A percentile compares a stretch with the other conserved stretches of the same genome.
phyloP scores from a whole-genome alignment of 306 rosid genomes.

The Hippophae rhamnoides region DNA sequence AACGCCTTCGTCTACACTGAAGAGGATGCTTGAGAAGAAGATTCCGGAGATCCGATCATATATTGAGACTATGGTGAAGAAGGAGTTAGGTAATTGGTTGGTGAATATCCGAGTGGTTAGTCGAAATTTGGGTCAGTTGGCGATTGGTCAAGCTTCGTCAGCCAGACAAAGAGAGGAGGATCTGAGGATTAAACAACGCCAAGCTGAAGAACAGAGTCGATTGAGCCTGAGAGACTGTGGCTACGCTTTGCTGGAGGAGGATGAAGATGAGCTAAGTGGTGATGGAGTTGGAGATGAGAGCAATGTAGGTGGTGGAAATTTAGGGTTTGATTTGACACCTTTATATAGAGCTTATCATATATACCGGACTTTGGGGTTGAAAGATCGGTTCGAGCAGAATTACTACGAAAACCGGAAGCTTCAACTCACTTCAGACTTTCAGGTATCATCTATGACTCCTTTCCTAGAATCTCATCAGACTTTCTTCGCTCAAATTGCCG shows the following conservation, averaged over 20 bases:
- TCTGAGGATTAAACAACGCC: constrained; percentile 92
- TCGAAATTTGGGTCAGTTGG: constrained; percentile 85
- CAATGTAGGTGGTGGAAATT: constrained; percentile 43
- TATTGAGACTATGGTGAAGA: constrained; percentile 80
- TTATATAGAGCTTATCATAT: constrained; percentile 74
- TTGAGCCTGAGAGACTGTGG: constrained; percentile 88
- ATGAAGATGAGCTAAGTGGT: constrained; percentile 54
- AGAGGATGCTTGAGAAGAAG: constrained; percentile 82
- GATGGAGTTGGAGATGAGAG: constrained; percentile 36
- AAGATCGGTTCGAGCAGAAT: constrained; percentile 80
- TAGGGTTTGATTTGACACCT: constrained; percentile 86
- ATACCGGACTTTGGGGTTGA: constrained; percentile 84
- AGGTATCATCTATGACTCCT: constrained; percentile 98
- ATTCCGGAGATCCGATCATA: constrained; percentile 86
- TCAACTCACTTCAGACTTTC: constrained; percentile 90
- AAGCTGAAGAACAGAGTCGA: constrained; percentile 98
- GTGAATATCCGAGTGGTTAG: constrained; percentile 93
- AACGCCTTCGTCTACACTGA: constrained; percentile 71
- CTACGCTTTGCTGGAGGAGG: constrained; percentile 82
- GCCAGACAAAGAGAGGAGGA: constrained; percentile 98
- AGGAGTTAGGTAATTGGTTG: constrained; percentile 93
- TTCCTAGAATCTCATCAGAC: constrained; percentile 98
- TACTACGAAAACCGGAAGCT: constrained; percentile 91
- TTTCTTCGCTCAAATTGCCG: constrained; percentile 92
- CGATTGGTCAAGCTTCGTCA: constrained; percentile 87